Evolutionary conservation across 2,329 filamentous ascomycete species (phyloP), one percentile per base, ranked within the genome.

Genomic region (Botrytis porri): DNA sequence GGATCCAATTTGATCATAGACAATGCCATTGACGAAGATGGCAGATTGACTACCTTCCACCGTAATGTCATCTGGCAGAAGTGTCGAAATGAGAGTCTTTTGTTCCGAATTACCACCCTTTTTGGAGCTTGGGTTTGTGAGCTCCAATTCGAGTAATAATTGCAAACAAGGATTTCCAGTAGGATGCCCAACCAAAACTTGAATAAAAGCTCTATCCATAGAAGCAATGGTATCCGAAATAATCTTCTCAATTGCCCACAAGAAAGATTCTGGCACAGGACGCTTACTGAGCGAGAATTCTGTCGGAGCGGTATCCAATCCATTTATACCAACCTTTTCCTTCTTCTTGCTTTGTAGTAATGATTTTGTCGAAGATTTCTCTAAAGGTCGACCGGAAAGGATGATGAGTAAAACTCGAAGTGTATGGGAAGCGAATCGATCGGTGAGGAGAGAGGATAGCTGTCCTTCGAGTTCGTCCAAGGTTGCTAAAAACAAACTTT

Each of bases 161-260:
- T 98, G 96, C n/a, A 99, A 86, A 0, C 94, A 92, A 0, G 96
- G 96, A 79, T 97, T 98, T 65, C 94, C 96, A 1, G 95, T 93
- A 7, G 93, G 93, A 79, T 98, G 95, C 32, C 90, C 94, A 1
- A 95, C 93, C 73, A 99, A 85, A 3, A 96, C 90, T 41, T 94
- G 90, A 41, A 98, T 87, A 78, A 94, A 92, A 5, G 92, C 93
- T 2, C 92, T 88, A 80, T 96, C 94, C 77, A 98, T 87, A 0
- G 88, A 89, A 0, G 90, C 86, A 16, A 93, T 90, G 66, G 93
- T 92, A 77, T 94, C 92, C 61, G 85, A 85, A 77, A 98, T 93
- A 76, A 98, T 92, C 81, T 97, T 95, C 77, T 92, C 90, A 64
- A 96, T 84, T 0, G 94, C 93, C 70, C 88, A 84, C 8, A 87